phyloP scores from a whole-genome alignment of 139 green algal species.

The Ettlia oleoabundans region DNA sequence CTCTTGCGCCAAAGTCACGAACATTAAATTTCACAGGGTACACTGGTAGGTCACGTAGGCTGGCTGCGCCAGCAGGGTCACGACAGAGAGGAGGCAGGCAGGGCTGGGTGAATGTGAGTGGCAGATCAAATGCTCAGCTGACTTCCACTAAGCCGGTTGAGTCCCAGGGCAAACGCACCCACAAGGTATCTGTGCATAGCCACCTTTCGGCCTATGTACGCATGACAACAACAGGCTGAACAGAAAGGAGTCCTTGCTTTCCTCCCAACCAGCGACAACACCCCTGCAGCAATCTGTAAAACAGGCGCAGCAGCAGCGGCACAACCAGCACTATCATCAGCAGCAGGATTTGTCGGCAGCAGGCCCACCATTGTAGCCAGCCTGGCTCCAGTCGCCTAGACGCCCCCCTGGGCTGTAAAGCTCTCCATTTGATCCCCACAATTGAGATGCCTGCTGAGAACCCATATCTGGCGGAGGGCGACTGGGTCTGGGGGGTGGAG shows the following conservation, averaged over 20 bases:
- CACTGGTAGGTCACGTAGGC: neutral
- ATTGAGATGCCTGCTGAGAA: neutral
- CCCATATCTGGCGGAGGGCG: too few species aligned
- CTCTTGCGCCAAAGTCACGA: neutral
- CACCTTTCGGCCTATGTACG: neutral
- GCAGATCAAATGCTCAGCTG: too few species aligned
- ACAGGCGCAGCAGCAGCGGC: neutral
- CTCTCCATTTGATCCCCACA: slow-evolving; percentile 21
- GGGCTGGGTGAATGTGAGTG: too few species aligned
- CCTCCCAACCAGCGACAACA: too few species aligned
- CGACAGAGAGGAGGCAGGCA: neutral
- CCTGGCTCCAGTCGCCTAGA: slow-evolving; percentile 20
- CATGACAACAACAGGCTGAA: neutral
- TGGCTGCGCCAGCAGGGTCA: neutral
- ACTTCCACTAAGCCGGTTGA: neutral
- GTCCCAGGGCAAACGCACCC: too few species aligned
- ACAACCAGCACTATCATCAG: neutral
- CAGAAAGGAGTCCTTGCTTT: too few species aligned
- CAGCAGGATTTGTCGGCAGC: neutral
- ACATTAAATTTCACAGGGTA: slow-evolving; percentile 13
- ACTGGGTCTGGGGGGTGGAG: slow-evolving; percentile 10
- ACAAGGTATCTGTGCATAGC: neutral
- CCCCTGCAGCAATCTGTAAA: neutral
- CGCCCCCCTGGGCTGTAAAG: slow-evolving; percentile 12
- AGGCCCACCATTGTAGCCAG: neutral